Evolutionary conservation across 805 yeast genomes (phyloP).

Genomic region (Sugiyamaella smithiae): DNA sequence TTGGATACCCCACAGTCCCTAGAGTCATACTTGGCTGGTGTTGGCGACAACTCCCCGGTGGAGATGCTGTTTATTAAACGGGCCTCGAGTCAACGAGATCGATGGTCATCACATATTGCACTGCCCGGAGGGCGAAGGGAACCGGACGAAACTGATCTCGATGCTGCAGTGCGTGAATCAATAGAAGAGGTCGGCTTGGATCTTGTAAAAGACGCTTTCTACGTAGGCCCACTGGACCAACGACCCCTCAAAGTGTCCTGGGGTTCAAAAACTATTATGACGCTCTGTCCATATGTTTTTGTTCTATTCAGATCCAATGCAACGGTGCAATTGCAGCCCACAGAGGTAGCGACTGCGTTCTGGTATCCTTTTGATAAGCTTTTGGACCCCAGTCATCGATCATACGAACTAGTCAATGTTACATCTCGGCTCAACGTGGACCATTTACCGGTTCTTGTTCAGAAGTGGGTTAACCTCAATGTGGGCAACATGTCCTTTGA

Average conservation of each 20-base stretch:
- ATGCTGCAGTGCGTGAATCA: conserved; percentile 38
- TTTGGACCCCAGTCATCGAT: conserved; percentile 17
- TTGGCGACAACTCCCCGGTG: conserved; percentile 17
- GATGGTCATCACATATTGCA: conserved; percentile 43
- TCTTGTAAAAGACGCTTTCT: conserved; percentile 27
- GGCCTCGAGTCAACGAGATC: conserved; percentile 33
- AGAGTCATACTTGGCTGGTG: background rate
- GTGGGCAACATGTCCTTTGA: conserved; percentile 32
- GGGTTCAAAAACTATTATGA: conserved; percentile 34
- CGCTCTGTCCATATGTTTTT: conserved; percentile 37
- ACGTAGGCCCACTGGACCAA: conserved; percentile 37
- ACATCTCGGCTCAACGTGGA: conserved; percentile 22
- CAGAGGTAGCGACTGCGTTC: conserved; percentile 38
- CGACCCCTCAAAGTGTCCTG: conserved; percentile 34
- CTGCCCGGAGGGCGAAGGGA: conserved; percentile 42
- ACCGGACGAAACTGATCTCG: conserved; percentile 33
- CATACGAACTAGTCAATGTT: conserved; percentile 25
- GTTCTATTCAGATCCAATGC: conserved; percentile 25
- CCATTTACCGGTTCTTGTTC: background rate
- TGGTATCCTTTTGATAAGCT: conserved; percentile 36
- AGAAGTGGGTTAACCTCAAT: conserved; percentile 10
- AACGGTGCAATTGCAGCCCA: conserved; percentile 28
- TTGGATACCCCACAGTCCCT: background rate
- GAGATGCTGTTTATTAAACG: conserved; percentile 39
- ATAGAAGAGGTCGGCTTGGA: conserved; percentile 41